Percentiles rank a stretch among this genome's conserved stretches.
These are phyloP conservation scores for Cucurbita maxima DNA, from an alignment of 306 rosid genomes.

Conservation along the genomic window DNA sequence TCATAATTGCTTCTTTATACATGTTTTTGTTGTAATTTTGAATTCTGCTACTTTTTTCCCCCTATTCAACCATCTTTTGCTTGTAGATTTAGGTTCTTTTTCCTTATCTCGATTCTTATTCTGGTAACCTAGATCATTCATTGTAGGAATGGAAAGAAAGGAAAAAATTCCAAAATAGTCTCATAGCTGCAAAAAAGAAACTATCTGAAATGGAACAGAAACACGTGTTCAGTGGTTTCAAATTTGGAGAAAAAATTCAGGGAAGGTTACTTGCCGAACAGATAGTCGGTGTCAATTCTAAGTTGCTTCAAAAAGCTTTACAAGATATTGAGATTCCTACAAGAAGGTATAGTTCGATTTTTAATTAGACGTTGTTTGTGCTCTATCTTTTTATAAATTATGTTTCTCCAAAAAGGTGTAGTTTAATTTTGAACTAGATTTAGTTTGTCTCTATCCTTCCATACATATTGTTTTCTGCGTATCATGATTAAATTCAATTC, in stretches of 20 bases:
- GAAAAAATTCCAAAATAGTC: conserved; percentile 64
- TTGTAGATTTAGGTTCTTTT: background rate
- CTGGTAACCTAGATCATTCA: conserved; percentile 8
- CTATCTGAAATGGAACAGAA: conserved; percentile 69
- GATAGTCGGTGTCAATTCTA: conserved; percentile 61
- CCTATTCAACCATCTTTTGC: background rate
- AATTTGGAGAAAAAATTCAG: conserved; percentile 65
- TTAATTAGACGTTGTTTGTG: background rate
- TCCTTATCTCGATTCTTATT: background rate
- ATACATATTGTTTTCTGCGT: background rate
- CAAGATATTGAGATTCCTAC: conserved; percentile 33
- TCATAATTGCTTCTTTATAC: background rate
- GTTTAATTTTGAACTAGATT: conserved; percentile 11
- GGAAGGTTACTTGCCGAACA: conserved; percentile 67
- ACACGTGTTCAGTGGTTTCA: conserved; percentile 67
- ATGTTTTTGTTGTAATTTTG: background rate
- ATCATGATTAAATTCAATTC: background rate
- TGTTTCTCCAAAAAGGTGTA: conserved; percentile 35
- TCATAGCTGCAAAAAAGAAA: conserved; percentile 83
- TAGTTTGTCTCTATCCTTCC: background rate
- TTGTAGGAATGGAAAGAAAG: conserved; percentile 91
- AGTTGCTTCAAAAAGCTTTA: conserved; percentile 49
- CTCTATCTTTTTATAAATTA: background rate
- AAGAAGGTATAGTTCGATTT: conserved; percentile 36
- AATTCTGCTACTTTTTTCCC: background rate